Conservation (phyloP, 148 eudicot species). For the Chenopodium berlandieri region DNA sequence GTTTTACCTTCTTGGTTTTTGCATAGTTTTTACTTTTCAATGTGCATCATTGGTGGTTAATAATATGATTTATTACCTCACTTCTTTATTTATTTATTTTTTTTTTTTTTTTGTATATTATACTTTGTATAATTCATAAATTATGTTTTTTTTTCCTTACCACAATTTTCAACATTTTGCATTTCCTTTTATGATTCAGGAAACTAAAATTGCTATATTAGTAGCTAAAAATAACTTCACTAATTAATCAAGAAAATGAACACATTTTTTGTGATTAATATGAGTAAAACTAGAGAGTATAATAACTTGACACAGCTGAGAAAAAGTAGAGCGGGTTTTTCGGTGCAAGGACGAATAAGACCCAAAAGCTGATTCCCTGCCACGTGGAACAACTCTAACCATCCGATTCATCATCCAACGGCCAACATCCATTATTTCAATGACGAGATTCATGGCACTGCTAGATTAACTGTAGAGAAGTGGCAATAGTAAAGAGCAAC, state of each 20-base stretch:
- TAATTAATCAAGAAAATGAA: neutral
- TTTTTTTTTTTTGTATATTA: too few species aligned
- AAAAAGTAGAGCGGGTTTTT: slow-evolving; percentile 40
- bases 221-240: neutral
- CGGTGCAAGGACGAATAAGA: slow-evolving; percentile 32
- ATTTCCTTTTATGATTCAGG: too few species aligned
- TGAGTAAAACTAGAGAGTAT: neutral
- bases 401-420: slow-evolving; percentile 17
- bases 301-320: slow-evolving; percentile 13
- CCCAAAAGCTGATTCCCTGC: slow-evolving; percentile 26
- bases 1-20: too few species aligned
- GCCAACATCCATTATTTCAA: neutral
- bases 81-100: too few species aligned
- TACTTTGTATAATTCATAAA: too few species aligned
- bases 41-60: too few species aligned
- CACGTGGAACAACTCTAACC: slow-evolving; percentile 22
- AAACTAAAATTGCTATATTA: too few species aligned
- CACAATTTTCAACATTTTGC: too few species aligned
- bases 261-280: too few species aligned
- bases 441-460: slow-evolving; percentile 24
- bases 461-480: slow-evolving; percentile 24
- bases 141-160: too few species aligned
- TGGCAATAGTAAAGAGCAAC: slow-evolving; percentile 20
- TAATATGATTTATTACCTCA: too few species aligned
- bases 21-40: too few species aligned